Evolutionary conservation across 257 asterid genomes (phyloP).

Genomic region (Nicotiana attenuata): DNA sequence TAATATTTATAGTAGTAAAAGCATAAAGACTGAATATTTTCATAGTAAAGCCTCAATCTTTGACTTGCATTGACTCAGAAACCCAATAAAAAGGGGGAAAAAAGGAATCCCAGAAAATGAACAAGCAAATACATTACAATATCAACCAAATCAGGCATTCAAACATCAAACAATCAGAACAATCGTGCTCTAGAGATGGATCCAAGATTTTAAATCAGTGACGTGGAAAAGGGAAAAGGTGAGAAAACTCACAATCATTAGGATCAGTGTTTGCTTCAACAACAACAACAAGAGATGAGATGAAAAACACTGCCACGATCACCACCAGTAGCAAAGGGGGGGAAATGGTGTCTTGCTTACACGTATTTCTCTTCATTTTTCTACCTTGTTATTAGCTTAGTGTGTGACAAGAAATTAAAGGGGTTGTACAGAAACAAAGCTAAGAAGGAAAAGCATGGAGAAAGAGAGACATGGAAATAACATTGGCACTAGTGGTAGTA

Average conservation of each 20-base stretch:
- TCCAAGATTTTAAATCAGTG: neutral
- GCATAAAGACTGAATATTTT: neutral
- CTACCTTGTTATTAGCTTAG: too few relatives aligned
- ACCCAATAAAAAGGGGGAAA: neutral
- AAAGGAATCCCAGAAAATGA: neutral
- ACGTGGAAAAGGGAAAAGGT: neutral
- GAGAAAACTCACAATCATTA: slow-evolving; percentile 46
- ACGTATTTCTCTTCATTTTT: neutral
- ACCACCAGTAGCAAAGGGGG: slow-evolving; percentile 15
- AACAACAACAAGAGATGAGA: slow-evolving; percentile 21
- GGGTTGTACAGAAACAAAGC: neutral
- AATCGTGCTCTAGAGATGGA: neutral
- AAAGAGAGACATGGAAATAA: slow-evolving; percentile 5
- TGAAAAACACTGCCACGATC: slow-evolving; percentile 28
- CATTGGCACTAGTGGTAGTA: slow-evolving; percentile 24
- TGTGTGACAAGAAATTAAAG: neutral
- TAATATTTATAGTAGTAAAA: neutral
- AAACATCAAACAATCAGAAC: neutral
- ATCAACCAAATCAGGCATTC: neutral
- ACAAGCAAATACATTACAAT: neutral
- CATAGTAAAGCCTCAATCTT: neutral
- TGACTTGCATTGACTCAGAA: slow-evolving; percentile 17
- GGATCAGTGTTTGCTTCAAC: slow-evolving; percentile 57
- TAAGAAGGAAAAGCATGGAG: neutral
- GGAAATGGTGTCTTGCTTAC: neutral